These are phyloP conservation scores for Cucurbita moschata DNA, from an alignment of 306 rosid genomes.

Conservation along the genomic window DNA sequence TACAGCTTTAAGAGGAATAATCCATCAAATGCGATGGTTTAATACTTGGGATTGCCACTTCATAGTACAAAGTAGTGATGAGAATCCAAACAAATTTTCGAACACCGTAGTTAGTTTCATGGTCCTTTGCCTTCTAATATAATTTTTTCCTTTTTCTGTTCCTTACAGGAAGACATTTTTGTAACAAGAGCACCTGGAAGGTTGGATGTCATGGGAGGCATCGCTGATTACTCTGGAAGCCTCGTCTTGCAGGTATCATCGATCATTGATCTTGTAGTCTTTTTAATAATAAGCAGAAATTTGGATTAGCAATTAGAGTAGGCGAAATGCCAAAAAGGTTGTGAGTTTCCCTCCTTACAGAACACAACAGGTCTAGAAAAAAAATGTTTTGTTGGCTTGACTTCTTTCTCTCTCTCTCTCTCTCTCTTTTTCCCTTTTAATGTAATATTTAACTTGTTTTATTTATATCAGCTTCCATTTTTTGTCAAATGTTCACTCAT, in stretches of 20 bases:
- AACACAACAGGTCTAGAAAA: not conserved
- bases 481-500: not conserved
- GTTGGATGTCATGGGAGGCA: constrained; percentile 95
- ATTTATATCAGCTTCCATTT: not conserved
- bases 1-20: not conserved
- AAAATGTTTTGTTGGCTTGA: not conserved
- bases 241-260: constrained; percentile 76
- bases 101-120: not conserved
- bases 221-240: constrained; percentile 97
- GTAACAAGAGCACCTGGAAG: constrained; percentile 97
- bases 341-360: not conserved
- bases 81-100: not conserved
- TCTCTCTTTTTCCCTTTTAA: not conserved
- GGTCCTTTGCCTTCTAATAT: not conserved
- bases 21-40: not conserved
- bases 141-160: not conserved
- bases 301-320: not conserved
- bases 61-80: not conserved
- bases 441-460: no score
- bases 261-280: not conserved
- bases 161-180: constrained; percentile 60
- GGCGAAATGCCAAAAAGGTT: not conserved
- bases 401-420: no score
- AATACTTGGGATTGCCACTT: not conserved
- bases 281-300: not conserved